Conservation (phyloP, 129 eudicot species). For the Ambrosia artemisiifolia region DNA sequence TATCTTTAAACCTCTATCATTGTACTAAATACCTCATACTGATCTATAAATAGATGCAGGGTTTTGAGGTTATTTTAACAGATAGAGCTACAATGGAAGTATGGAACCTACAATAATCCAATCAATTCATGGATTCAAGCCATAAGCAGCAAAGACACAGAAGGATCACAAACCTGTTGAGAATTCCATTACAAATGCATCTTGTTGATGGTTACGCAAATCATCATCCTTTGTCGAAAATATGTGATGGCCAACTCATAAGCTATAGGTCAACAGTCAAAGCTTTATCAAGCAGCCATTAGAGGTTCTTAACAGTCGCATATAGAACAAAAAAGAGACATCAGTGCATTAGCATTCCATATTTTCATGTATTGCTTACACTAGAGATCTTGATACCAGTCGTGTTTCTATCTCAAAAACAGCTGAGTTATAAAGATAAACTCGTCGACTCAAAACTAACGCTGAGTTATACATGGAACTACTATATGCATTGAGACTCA, state of each 20-base stretch:
- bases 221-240: constrained; percentile 49
- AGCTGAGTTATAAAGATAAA: constrained; percentile 2
- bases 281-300: constrained; percentile 36
- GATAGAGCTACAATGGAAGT: constrained; percentile 74
- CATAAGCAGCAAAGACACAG: too few relatives aligned
- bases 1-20: too few relatives aligned
- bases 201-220: constrained; percentile 62
- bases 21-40: too few relatives aligned
- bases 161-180: constrained; percentile 62
- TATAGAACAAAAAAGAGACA: background rate
- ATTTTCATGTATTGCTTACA: background rate
- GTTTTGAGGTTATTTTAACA: constrained; percentile 68
- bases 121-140: constrained; percentile 43
- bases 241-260: constrained; percentile 87
- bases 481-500: background rate
- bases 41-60: constrained; percentile 36
- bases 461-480: background rate
- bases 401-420: constrained; percentile 8
- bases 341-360: background rate
- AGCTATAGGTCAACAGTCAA: constrained; percentile 46
- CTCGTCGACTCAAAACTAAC: background rate
- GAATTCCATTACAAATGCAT: constrained; percentile 66
- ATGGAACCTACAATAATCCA: constrained; percentile 62
- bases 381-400: background rate
- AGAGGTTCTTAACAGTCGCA: constrained; percentile 11